A percentile compares a stretch with the other conserved stretches of the same genome.
phyloP scores from a whole-genome alignment of 1,284 basidiomycete species.

The Stygiomarasmius scandens region DNA sequence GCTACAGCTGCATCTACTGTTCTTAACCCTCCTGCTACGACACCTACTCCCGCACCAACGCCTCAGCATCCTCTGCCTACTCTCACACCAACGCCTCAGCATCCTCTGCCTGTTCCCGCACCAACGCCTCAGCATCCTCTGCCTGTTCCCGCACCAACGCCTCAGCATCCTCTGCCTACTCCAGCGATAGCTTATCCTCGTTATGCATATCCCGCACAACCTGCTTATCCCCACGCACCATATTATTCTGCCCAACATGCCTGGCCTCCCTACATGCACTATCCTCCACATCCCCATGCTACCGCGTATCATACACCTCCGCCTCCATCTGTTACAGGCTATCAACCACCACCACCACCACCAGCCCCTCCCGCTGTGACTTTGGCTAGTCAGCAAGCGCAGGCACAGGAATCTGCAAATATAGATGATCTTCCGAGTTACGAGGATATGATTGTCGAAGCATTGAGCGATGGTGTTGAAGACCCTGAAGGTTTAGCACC shows the following conservation, averaged over 20 bases:
- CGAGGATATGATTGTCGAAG: conserved; percentile 85
- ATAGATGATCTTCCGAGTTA: conserved; percentile 78
- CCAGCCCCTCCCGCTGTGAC: conserved; percentile 14
- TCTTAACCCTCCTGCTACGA: conserved; percentile 20
- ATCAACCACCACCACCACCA: conserved; percentile 16
- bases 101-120: conserved; percentile 25
- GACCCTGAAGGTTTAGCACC: conserved; percentile 75
- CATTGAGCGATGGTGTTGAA: conserved; percentile 55
- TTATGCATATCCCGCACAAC: conserved; percentile 12
- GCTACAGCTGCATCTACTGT: conserved; percentile 18
- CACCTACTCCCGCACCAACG: conserved; percentile 19
- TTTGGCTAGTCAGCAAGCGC: conserved; percentile 21
- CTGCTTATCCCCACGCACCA: conserved; percentile 14
- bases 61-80: conserved; percentile 21
- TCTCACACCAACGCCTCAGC: conserved; percentile 12
- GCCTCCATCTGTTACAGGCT: conserved; percentile 3
- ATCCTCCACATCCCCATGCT: neutral
- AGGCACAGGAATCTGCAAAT: conserved; percentile 29
- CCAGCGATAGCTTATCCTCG: conserved; percentile 10
- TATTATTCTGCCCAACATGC: conserved; percentile 9
- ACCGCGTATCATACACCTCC: neutral
- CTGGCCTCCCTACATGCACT: conserved; percentile 3
- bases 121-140: conserved; percentile 20
- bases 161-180: conserved; percentile 22
- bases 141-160: conserved; percentile 17